Conservation (phyloP, 2,329 filamentous ascomycete species). For the Trichoderma pleuroti region DNA sequence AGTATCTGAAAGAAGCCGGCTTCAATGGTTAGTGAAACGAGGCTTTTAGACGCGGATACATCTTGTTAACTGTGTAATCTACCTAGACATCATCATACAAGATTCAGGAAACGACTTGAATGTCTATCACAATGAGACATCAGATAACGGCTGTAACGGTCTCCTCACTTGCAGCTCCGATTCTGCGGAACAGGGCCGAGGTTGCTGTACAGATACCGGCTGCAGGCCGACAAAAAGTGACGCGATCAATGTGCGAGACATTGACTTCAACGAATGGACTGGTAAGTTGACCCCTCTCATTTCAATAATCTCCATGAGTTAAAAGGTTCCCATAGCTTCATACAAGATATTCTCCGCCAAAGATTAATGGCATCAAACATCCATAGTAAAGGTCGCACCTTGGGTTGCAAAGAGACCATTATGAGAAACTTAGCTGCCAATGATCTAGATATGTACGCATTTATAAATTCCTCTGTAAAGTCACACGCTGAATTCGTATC, state of each 20-base stretch:
- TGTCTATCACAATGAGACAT: background rate
- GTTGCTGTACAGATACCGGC: background rate
- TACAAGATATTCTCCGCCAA: background rate
- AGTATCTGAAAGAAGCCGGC: slow-evolving; percentile 47
- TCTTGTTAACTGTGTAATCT: background rate
- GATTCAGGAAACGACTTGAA: background rate
- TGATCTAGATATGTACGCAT: background rate
- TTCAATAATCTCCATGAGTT: background rate
- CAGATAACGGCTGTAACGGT: background rate
- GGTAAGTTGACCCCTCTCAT: background rate
- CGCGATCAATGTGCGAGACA: background rate
- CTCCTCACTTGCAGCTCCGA: background rate
- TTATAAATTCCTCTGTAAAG: background rate
- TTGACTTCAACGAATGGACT: background rate
- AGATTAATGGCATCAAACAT: background rate
- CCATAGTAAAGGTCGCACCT: background rate
- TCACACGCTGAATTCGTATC: no score
- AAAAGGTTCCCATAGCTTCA: background rate
- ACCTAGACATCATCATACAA: background rate
- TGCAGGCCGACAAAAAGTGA: background rate
- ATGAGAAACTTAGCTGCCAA: slow-evolving; percentile 45
- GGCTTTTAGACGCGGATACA: background rate
- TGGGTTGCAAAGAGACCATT: background rate
- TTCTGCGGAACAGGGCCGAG: background rate
- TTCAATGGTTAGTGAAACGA: slow-evolving; percentile 33